Base-by-base conservation (phyloP, 208 protist species). In the Strigomonas galati region DNA sequence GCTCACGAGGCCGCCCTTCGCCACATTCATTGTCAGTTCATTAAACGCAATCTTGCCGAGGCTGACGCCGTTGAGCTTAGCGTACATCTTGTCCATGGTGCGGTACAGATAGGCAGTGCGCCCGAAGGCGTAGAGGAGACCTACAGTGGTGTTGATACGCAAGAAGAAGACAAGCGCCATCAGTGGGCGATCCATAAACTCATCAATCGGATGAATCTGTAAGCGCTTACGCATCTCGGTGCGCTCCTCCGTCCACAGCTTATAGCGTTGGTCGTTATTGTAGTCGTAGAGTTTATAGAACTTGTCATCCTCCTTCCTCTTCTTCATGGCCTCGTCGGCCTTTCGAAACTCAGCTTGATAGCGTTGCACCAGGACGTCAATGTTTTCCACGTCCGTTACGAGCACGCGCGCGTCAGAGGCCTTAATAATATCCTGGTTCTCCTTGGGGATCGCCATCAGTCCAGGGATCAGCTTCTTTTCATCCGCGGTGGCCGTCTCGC, bases 61-160 rank as follows among this genome's bases (percentile, higher is more conserved):
- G 2, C 75, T 81, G 23, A 92, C 87, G 53, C 91, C 91, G 67
- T 96, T 84, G 19, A 96, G 78, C 62, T 91, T 90, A 26, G 87
- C 82, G 78, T 94, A 96, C 54, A 84, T 74, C 72, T 86, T 87
- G 73, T 96, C 91, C 84, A 96, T 96, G 30, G 87, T 93, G 51
- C 87, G 91, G 66, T 91, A 93, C 3, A 96, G 76, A 62, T 91
- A 87, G 0, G 69, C 60, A 0, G 82, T 91, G 9, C 91, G 78
- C 4, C 84, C 91, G 6, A 81, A 17, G n/a, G 87, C 91, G 72
- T 93, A 90, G 63, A 81, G 87, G 19, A 91, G 54, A 0, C 91
- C 91, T 0, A 79, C 72, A 17, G 85, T 91, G 15, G 85, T 92
- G 63, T 66, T 81, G 27, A 92, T 63, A 12, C 87, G 83, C 51